phyloP scores from a whole-genome alignment of 495 filamentous ascomycete genomes.

The Geoglossum glabrum region DNA sequence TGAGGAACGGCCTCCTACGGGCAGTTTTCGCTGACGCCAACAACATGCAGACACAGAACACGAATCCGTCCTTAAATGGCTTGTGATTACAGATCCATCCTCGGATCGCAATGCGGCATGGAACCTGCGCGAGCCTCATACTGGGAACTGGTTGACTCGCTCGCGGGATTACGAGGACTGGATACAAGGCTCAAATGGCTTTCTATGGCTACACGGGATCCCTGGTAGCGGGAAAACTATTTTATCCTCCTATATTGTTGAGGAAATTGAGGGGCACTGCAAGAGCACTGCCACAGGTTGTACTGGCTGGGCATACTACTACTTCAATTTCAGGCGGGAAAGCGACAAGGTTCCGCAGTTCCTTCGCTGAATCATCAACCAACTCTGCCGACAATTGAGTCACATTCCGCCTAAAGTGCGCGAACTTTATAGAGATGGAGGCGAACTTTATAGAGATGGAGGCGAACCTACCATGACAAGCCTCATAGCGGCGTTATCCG shows the following conservation, averaged over 20 bases:
- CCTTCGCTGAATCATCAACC: not conserved
- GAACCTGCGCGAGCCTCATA: not conserved
- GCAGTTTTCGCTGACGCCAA: not conserved
- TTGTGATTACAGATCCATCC: not conserved
- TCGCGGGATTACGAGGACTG: not conserved
- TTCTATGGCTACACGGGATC: slow-evolving; percentile 20
- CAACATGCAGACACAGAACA: not conserved
- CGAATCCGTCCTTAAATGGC: not conserved
- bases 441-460: no score
- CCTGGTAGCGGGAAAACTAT: slow-evolving; percentile 22
- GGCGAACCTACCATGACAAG: not conserved
- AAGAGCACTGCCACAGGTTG: not conserved
- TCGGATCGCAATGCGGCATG: not conserved
- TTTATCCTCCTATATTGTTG: slow-evolving; percentile 16
- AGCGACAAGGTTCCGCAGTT: not conserved
- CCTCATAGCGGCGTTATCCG: not conserved
- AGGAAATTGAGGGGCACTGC: slow-evolving; percentile 8
- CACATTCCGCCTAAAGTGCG: not conserved
- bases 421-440: not conserved
- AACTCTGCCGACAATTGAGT: not conserved
- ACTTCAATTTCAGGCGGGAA: not conserved
- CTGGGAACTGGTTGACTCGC: not conserved
- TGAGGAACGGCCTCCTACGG: no score
- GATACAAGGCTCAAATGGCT: not conserved
- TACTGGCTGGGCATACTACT: not conserved